phyloP scores from a whole-genome alignment of 2,329 filamentous ascomycete species.

The Colletotrichum somersetense region DNA sequence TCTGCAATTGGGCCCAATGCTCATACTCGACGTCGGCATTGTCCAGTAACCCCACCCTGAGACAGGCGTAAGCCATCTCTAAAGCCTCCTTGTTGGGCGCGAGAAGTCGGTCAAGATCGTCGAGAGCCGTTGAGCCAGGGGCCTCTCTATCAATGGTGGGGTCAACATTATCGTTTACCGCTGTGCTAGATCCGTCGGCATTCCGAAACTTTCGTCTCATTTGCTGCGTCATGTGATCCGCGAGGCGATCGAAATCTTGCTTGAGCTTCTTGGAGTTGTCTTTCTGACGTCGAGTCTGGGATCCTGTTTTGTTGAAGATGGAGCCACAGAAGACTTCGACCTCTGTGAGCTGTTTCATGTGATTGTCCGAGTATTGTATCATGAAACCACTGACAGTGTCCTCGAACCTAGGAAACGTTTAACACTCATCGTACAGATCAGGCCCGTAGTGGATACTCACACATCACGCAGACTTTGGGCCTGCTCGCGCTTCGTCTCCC shows the following conservation, averaged over 20 bases:
- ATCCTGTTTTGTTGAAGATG: conserved; percentile 65
- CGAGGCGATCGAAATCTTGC: conserved; percentile 63
- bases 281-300: conserved; percentile 63
- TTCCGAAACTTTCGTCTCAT: conserved; percentile 46
- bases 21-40: conserved; percentile 40
- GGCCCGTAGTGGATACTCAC: conserved; percentile 51
- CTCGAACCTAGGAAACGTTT: conserved; percentile 57
- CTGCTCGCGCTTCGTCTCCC: conserved; percentile 51
- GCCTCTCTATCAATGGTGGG: background rate
- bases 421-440: background rate
- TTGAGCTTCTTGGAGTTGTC: conserved; percentile 65
- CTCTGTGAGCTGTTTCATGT: conserved; percentile 59
- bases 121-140: background rate
- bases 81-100: conserved; percentile 46
- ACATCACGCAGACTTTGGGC: conserved; percentile 60
- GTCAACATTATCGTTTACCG: conserved; percentile 43
- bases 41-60: conserved; percentile 45
- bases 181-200: background rate
- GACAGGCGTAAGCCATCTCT: conserved; percentile 53
- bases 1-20: conserved; percentile 44
- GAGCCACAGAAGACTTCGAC: conserved; percentile 68
- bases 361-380: conserved; percentile 60
- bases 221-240: conserved; percentile 55
- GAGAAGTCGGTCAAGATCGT: conserved; percentile 24
- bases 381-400: conserved; percentile 56